A percentile compares a stretch with the other conserved stretches of the same genome.
Evolutionary conservation across 2,329 filamentous ascomycete species (phyloP).

Genomic region (Scytalidium sp.): DNA sequence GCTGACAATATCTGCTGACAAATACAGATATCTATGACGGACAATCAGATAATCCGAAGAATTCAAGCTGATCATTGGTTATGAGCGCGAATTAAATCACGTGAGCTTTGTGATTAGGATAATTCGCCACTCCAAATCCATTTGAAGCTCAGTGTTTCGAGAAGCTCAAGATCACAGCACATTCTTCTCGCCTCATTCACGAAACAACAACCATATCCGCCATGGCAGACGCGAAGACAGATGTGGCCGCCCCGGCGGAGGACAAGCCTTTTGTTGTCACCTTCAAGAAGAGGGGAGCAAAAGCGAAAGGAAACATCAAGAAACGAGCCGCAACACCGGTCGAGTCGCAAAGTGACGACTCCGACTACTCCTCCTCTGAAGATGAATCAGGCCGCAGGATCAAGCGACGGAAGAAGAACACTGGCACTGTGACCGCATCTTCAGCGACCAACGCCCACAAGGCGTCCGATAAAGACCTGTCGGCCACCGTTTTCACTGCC

Average conservation of each 20-base stretch:
- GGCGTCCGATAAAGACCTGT: conserved; percentile 39
- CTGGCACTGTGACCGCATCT: conserved; percentile 63
- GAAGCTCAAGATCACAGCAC: background rate
- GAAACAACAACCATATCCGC: background rate
- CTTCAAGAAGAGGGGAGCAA: conserved; percentile 84
- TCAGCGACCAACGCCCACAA: conserved; percentile 44
- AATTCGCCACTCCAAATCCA: too few species aligned
- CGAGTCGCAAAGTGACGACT: conserved; percentile 48
- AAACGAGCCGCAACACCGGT: conserved; percentile 76
- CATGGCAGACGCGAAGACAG: background rate
- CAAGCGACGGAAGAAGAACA: conserved; percentile 74
- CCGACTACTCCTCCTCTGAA: conserved; percentile 58
- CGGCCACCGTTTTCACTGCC: conserved; percentile 54
- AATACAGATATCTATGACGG: too few species aligned
- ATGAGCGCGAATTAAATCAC: too few species aligned
- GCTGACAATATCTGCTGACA: too few species aligned
- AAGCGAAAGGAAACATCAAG: conserved; percentile 72
- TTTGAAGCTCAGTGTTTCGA: too few species aligned
- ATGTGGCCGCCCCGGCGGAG: conserved; percentile 24
- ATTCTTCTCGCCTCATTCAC: background rate
- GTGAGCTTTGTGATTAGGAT: too few species aligned
- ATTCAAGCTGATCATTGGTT: too few species aligned
- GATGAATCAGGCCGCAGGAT: conserved; percentile 73
- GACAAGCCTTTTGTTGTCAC: conserved; percentile 45
- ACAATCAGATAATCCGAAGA: too few species aligned